Conservation (phyloP, 331 rosid genomes). For the Saraca asoca region DNA sequence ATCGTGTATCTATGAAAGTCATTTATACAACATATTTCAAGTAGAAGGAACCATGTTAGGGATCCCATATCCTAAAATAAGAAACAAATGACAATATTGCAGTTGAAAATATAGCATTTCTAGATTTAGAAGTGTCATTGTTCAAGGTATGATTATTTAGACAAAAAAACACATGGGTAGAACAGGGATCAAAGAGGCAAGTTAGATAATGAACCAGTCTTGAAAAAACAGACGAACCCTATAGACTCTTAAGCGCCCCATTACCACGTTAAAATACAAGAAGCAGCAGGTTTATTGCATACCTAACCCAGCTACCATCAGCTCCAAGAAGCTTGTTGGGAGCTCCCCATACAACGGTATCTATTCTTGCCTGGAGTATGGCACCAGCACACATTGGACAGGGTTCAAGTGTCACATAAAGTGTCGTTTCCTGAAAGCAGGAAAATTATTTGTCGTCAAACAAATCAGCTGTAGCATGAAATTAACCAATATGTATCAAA, state of each 20-base stretch:
- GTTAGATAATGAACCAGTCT: background rate
- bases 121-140: background rate
- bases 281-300: slow-evolving; percentile 19
- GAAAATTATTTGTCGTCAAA: slow-evolving; percentile 31
- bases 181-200: background rate
- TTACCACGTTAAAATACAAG: slow-evolving; percentile 20
- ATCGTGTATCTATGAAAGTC: slow-evolving; percentile 8
- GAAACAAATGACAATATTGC: background rate
- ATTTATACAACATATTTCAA: background rate
- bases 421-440: slow-evolving; percentile 62
- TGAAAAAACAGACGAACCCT: background rate
- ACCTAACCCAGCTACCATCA: slow-evolving; percentile 99
- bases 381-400: slow-evolving; percentile 99
- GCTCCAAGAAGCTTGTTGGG: slow-evolving; percentile 99
- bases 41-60: background rate
- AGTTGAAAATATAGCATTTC: slow-evolving; percentile 11
- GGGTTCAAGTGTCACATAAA: slow-evolving; percentile 91
- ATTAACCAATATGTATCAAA: slow-evolving; percentile 16
- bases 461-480: slow-evolving; percentile 30
- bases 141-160: slow-evolving; percentile 5
- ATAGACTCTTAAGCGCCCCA: slow-evolving; percentile 22
- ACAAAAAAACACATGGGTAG: background rate
- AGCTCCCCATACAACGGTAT: slow-evolving; percentile 93
- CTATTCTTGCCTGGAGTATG: slow-evolving; percentile 82
- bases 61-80: background rate